Conservation (phyloP, 345 rosid genomes). For the Conringia planisiliqua region DNA sequence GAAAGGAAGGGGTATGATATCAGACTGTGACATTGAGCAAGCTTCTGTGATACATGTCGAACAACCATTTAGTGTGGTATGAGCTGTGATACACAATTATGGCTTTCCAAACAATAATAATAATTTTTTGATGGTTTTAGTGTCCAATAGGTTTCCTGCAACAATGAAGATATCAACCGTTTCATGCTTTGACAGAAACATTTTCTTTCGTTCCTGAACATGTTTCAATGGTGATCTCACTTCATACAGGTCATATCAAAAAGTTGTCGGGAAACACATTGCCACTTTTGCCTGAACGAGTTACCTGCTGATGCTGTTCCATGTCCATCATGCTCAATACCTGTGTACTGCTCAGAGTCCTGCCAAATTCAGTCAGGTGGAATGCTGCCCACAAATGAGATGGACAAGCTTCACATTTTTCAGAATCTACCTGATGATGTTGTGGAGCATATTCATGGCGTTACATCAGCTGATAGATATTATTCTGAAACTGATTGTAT, state of each 20-base stretch:
- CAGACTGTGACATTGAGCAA: conserved; percentile 58
- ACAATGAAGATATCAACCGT: not conserved
- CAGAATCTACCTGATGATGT: conserved; percentile 31
- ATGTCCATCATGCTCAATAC: conserved; percentile 65
- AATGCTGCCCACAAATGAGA: conserved; percentile 17
- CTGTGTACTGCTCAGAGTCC: conserved; percentile 70
- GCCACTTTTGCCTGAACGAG: conserved; percentile 83
- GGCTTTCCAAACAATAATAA: not conserved
- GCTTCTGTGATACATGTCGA: conserved; percentile 67
- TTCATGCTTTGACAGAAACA: not conserved
- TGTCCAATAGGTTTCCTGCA: not conserved
- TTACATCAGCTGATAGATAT: conserved; percentile 23
- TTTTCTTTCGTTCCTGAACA: not conserved
- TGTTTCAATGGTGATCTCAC: conserved; percentile 1
- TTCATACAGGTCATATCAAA: conserved; percentile 57
- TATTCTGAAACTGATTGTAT: conserved; percentile 33
- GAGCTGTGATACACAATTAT: not conserved
- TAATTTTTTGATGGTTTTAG: too few relatives aligned
- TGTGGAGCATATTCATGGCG: conserved; percentile 41
- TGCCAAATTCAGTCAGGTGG: conserved; percentile 66
- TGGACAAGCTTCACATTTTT: conserved; percentile 15
- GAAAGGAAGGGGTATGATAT: conserved; percentile 80
- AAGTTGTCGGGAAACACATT: conserved; percentile 63
- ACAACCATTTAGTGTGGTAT: conserved; percentile 73
- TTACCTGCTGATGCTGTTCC: conserved; percentile 70